phyloP scores from a whole-genome alignment of 2,329 filamentous ascomycete genomes.

The Fusarium neocosmosporiellum region DNA sequence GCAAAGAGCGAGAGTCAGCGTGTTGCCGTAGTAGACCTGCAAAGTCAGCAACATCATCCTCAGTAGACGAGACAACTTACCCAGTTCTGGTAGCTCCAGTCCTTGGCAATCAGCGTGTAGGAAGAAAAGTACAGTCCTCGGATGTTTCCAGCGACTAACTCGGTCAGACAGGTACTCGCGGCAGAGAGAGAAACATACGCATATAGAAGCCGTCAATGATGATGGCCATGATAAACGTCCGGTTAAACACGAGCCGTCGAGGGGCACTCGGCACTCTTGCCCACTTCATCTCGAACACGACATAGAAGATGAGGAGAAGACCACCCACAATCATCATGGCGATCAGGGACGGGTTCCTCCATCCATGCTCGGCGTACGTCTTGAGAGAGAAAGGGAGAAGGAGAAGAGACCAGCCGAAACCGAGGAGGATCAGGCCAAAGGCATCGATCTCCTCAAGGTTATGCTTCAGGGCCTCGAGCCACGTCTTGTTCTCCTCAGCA shows the following conservation, averaged over 20 bases:
- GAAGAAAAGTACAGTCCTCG: constrained; percentile 48
- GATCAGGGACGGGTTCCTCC: constrained; percentile 57
- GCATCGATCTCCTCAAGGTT: constrained; percentile 57
- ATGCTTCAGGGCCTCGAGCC: background rate
- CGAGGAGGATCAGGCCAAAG: constrained; percentile 55
- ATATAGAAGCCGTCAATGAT: constrained; percentile 47
- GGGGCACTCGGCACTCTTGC: constrained; percentile 40
- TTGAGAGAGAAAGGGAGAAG: constrained; percentile 75
- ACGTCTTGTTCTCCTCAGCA: background rate
- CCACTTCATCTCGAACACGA: constrained; percentile 58
- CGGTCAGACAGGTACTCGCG: background rate
- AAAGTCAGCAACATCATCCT: background rate
- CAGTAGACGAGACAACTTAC: constrained; percentile 50
- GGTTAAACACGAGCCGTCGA: constrained; percentile 44
- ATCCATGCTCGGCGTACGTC: constrained; percentile 52
- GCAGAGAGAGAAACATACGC: constrained; percentile 28
- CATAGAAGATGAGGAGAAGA: constrained; percentile 54
- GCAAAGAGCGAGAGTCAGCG: constrained; percentile 51
- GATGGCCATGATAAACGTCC: constrained; percentile 46
- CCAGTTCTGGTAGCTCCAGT: constrained; percentile 54
- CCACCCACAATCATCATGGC: constrained; percentile 55
- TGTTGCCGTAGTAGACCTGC: constrained; percentile 52
- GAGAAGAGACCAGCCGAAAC: constrained; percentile 65
- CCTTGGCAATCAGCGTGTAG: constrained; percentile 52
- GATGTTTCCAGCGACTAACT: constrained; percentile 45